Conservation (phyloP, 2,329 filamentous ascomycete genomes). For the Gaeumannomyces tritici region DNA sequence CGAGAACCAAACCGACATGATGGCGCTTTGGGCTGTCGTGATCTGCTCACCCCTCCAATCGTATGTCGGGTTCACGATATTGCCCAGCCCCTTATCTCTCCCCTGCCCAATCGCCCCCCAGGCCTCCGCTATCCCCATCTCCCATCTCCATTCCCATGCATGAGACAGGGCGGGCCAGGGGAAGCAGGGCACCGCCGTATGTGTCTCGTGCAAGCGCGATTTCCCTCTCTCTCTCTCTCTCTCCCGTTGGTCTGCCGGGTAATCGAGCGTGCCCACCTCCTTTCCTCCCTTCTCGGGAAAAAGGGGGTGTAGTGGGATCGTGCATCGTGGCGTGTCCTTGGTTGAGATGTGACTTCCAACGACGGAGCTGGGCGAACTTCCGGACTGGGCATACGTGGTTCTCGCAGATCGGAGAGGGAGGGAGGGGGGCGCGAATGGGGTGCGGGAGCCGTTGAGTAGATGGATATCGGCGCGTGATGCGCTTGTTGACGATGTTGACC, state of each 20-base stretch:
- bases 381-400: background rate
- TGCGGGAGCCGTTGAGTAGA: background rate
- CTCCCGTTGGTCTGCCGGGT: background rate
- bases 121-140: no score
- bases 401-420: background rate
- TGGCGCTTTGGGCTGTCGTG: background rate
- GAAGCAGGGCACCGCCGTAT: background rate
- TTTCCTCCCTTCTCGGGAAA: background rate
- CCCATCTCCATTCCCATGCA: no score
- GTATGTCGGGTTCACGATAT: background rate
- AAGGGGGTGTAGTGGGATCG: background rate
- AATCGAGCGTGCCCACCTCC: background rate
- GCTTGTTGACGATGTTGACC: background rate
- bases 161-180: background rate
- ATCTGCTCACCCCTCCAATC: background rate
- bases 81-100: background rate
- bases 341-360: background rate
- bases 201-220: background rate
- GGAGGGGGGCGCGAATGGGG: background rate
- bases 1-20: background rate
- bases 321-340: background rate
- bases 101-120: background rate
- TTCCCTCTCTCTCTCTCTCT: background rate
- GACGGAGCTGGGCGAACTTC: background rate
- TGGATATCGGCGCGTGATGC: background rate